phyloP scores from a whole-genome alignment of 1,139 yeast species.

The Waltiozyma sp. region DNA sequence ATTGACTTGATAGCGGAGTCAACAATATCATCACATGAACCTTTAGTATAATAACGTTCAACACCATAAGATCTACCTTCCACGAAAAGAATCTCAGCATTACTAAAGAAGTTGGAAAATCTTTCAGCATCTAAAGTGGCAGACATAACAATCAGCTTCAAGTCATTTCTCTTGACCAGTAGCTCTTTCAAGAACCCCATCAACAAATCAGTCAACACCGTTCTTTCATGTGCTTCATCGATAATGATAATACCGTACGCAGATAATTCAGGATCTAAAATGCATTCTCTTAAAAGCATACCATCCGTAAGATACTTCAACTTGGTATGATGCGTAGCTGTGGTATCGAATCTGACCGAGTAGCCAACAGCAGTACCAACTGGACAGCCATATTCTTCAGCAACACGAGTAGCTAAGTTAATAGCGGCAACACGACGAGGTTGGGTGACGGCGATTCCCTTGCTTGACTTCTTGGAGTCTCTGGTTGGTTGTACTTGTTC shows the following conservation, averaged over 20 bases:
- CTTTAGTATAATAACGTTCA: conserved; percentile 48
- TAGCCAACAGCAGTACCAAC: conserved; percentile 60
- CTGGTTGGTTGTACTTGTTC: conserved; percentile 28
- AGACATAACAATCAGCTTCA: conserved; percentile 63
- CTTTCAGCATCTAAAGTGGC: conserved; percentile 93
- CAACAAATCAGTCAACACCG: conserved; percentile 85
- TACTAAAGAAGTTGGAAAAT: conserved; percentile 65
- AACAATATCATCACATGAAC: conserved; percentile 67
- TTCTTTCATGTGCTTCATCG: conserved; percentile 95
- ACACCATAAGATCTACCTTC: conserved; percentile 91
- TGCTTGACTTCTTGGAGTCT: conserved; percentile 56
- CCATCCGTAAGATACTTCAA: conserved; percentile 87
- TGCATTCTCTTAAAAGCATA: conserved; percentile 78
- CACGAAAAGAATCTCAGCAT: conserved; percentile 72
- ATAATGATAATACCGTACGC: conserved; percentile 77
- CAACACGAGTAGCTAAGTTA: conserved; percentile 58
- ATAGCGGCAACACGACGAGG: conserved; percentile 69
- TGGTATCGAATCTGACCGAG: conserved; percentile 55
- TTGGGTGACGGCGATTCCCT: conserved; percentile 59
- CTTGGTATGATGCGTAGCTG: conserved; percentile 36
- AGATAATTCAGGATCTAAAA: conserved; percentile 61
- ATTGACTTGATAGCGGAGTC: conserved; percentile 69
- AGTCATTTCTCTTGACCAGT: conserved; percentile 35
- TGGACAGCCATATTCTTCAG: conserved; percentile 50
- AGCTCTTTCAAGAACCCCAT: conserved; percentile 80